Base-by-base conservation (phyloP, 495 filamentous ascomycete species). In the Mycothermus thermophilus region DNA sequence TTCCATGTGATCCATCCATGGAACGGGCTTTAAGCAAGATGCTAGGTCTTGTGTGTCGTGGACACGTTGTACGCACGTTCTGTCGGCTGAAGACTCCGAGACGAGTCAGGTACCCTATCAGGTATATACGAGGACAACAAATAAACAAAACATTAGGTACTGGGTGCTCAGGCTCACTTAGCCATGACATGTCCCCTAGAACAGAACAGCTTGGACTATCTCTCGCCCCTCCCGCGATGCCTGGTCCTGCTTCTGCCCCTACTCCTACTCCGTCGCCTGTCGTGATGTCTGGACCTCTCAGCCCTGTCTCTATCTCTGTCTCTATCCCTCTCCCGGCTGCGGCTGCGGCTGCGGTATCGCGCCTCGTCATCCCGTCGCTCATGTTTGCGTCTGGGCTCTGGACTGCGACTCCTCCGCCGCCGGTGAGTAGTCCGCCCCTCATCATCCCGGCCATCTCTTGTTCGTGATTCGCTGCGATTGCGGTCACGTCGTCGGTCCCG, bases 391-490 rank as follows among this genome's bases (percentile, higher is more conserved):
- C 40, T 35, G 33, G 24, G 30, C 8, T 50, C 50, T 5, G 52
- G 53, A 29, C 52, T 56, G 30, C 44, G 37, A 32, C 50, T 57
- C 27, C 52, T 47, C 20, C 47, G 43, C n/a, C 48, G 47, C 9
- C 32, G 21, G 13, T 26, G 25, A 4, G 30, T 30, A 5, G 45
- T 39, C 12, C 34, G 24, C 8, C 35, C 45, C 8, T 16, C 32
- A 7, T 10, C 34, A 17, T 46, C 35, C 19, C 20, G 38, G 42
- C 11, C 41, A 37, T 27, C 46, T 42, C 29, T 55, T 38, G 18
- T 64, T 57, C 20, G 53, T n/a, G n/a, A n/a, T n/a, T n/a, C 50
- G 34, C 58, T 66, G 25, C 52, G 55, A 34, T 55, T 62, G 11
- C 51, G 27, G 5, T 51, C 39, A 16, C 35, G 23, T 19, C 37